A percentile compares a stretch with the other conserved stretches of the same genome.
Conservation (phyloP, 768 basidiomycete species). For the Clitopilus passeckerianus region DNA sequence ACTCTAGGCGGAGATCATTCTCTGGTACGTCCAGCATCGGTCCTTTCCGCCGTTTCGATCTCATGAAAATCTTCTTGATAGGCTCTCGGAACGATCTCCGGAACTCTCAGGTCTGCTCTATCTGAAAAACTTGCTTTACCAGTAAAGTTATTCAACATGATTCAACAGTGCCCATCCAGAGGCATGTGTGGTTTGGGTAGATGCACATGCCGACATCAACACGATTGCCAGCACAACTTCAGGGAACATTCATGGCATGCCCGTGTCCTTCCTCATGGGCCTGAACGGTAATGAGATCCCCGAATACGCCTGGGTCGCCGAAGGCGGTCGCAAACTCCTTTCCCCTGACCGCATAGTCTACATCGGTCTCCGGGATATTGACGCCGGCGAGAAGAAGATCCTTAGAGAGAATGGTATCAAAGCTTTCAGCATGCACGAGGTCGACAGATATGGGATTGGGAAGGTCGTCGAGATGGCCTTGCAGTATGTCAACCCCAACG, state of each 20-base stretch:
- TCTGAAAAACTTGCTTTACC: neutral
- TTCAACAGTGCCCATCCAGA: constrained; percentile 60
- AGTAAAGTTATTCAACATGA: neutral
- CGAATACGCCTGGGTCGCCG: constrained; percentile 40
- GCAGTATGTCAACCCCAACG: constrained; percentile 84
- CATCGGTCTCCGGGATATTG: constrained; percentile 94
- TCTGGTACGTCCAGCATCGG: constrained; percentile 45
- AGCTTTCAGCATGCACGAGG: constrained; percentile 89
- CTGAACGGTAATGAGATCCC: constrained; percentile 35
- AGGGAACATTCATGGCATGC: constrained; percentile 98
- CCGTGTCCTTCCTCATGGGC: constrained; percentile 86
- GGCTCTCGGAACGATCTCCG: constrained; percentile 93
- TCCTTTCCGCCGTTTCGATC: constrained; percentile 1
- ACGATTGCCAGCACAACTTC: constrained; percentile 77
- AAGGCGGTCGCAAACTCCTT: constrained; percentile 44
- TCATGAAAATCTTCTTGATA: constrained; percentile 13
- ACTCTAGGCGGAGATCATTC: constrained; percentile 97
- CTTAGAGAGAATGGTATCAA: constrained; percentile 78
- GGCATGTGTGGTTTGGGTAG: constrained; percentile 91
- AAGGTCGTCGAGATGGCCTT: constrained; percentile 95
- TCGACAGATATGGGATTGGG: constrained; percentile 89
- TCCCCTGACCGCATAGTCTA: constrained; percentile 82
- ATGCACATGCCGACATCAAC: constrained; percentile 98
- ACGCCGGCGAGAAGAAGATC: constrained; percentile 83
- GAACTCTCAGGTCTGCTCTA: constrained; percentile 64